phyloP scores from a whole-genome alignment of 75 land plant species.

The Isoetes taiwanensis region DNA sequence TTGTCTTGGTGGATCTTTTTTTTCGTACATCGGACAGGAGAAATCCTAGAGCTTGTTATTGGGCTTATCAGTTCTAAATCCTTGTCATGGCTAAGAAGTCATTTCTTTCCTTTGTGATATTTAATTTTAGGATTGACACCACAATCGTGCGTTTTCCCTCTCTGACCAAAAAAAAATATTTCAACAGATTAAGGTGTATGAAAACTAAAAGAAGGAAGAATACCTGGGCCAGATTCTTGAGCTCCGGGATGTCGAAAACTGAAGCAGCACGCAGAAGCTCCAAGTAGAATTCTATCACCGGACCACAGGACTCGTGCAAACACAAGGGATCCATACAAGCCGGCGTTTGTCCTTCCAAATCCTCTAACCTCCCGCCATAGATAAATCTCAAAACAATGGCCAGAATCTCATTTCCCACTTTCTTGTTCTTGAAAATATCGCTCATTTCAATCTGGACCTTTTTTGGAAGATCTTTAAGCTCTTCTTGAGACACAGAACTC shows the following conservation, averaged over 20 bases:
- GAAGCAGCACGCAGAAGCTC: conserved; percentile 59
- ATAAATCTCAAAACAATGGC: conserved; percentile 47
- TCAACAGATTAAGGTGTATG: neutral
- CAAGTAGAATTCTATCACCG: conserved; percentile 47
- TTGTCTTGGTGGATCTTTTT: no score
- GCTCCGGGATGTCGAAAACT: conserved; percentile 45
- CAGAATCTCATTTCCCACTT: conserved; percentile 54
- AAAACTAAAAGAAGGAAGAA: neutral
- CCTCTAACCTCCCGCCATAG: conserved; percentile 61
- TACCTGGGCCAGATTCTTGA: conserved; percentile 27
- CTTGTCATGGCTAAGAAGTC: no score
- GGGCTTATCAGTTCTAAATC: no score
- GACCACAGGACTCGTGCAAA: conserved; percentile 55
- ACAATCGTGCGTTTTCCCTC: no score
- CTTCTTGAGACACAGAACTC: conserved; percentile 4
- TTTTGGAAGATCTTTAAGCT: conserved; percentile 25
- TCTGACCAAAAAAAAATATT: neutral
- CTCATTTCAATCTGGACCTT: no score
- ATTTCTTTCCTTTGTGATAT: no score
- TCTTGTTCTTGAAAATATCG: conserved; percentile 28
- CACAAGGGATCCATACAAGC: conserved; percentile 49
- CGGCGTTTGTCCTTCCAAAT: conserved; percentile 24
- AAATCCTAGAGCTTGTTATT: no score
- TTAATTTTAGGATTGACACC: no score
- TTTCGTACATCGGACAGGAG: no score